Evolutionary conservation across 1,284 basidiomycete genomes (phyloP), one percentile per base, ranked within the genome.

Genomic region (Mycosarcoma maydis): DNA sequence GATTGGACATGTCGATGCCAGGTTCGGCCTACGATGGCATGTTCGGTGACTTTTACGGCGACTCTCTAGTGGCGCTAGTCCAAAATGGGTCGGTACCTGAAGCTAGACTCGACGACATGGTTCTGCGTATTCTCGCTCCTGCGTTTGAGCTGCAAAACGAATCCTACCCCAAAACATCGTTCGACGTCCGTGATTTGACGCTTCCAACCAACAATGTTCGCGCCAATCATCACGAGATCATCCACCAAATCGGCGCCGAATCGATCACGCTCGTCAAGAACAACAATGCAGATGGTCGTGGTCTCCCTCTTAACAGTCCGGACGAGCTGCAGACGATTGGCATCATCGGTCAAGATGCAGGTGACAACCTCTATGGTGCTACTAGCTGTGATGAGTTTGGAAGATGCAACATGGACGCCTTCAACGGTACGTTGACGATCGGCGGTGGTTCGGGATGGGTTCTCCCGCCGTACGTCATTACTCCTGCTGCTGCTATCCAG

Each of bases 41-140:
- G 23, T 65, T 57, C 22, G 66, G 70, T 46, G 53, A 61, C 16
- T 70, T 67, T 77, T 92, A 40, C 33, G 71, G 73, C 37, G 40
- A 80, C 8, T 62, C 70, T 9, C 85, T 92, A 20, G 86, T 87
- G 2, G 83, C 84, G 9, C 88, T 85, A 39, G 89, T 92, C 16
- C 80, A 86, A 39, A 88, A 90, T 62, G 88, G 89, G 17, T 87
- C 87, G 0, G 89, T 92, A 42, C 84, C 88, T 0, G 84, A 86
- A 64, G 72, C 84, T 0, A 86, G 91, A 23, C 45, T 53, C 49
- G 37, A 64, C 30, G 86, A 90, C 60, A 78, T 78, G 70, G 73
- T 77, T 17, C 52, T 66, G 5, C 75, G 82, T 8, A 55, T 78
- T 30, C 64, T 82, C 6, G 70, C 76, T 1, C 68, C 77, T 2